These are phyloP conservation scores for Aspergillus floridensis DNA, from an alignment of 2,329 filamentous ascomycete genomes.

Conservation along the genomic window DNA sequence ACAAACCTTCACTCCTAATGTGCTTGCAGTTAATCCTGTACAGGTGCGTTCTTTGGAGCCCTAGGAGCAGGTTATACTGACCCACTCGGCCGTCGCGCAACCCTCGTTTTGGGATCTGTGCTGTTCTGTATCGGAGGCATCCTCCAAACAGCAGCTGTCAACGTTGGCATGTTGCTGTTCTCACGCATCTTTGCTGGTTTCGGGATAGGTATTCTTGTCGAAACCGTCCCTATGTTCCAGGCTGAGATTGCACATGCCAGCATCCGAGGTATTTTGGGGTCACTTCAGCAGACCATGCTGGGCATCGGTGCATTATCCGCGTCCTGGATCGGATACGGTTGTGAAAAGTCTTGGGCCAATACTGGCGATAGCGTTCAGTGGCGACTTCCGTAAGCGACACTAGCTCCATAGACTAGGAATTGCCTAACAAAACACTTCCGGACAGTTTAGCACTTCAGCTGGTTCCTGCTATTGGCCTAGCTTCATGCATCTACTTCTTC, in stretches of 20 bases:
- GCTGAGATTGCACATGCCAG: conserved; percentile 9
- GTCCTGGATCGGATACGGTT: conserved; percentile 11
- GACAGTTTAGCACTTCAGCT: conserved; percentile 3
- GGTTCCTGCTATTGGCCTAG: conserved; percentile 8
- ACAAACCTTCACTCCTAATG: background rate
- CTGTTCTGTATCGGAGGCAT: conserved; percentile 6
- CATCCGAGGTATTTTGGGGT: conserved; percentile 3
- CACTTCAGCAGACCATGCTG: conserved; percentile 2
- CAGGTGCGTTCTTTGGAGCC: conserved; percentile 7
- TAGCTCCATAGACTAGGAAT: fast-evolving
- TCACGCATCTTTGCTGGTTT: conserved; percentile 6
- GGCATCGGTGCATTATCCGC: conserved; percentile 3
- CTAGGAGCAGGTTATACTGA: conserved; percentile 6
- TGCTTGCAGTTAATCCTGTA: background rate
- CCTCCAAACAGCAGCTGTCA: background rate
- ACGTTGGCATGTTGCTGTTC: conserved; percentile 8
- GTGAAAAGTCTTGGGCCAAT: conserved; percentile 3
- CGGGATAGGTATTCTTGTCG: conserved; percentile 6
- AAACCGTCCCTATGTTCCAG: conserved; percentile 6
- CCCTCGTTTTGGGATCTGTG: background rate
- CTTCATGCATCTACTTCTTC: conserved; percentile 10
- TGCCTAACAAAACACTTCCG: background rate
- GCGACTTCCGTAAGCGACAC: background rate
- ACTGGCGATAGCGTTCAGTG: conserved; percentile 7
- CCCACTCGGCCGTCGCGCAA: conserved; percentile 4